These are phyloP conservation scores for Ascochyta koolunga DNA, from an alignment of 2,329 filamentous ascomycete species.

Conservation along the genomic window DNA sequence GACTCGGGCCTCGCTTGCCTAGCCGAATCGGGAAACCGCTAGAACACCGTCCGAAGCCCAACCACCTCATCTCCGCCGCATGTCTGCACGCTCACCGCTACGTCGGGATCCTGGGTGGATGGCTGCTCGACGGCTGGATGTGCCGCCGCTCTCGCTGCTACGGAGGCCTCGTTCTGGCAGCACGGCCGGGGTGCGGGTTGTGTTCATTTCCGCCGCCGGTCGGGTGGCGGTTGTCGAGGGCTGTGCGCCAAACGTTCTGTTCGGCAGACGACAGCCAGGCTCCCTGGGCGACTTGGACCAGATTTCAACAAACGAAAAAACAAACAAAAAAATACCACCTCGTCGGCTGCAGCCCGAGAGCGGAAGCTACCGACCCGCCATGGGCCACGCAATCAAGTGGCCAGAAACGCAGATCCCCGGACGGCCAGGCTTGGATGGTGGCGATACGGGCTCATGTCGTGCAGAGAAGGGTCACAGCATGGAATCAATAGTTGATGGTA, in stretches of 20 bases:
- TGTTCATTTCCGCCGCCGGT: slow-evolving; percentile 8
- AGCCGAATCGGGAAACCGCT: slow-evolving; percentile 3
- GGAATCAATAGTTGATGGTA: slow-evolving; percentile 29
- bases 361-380: slow-evolving; percentile 33
- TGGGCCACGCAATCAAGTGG: slow-evolving; percentile 33
- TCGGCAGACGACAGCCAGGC: too few species aligned
- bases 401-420: slow-evolving; percentile 25
- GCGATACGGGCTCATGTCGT: slow-evolving; percentile 13
- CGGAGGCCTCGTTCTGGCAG: slow-evolving; percentile 1
- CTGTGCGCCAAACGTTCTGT: too few species aligned
- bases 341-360: slow-evolving; percentile 30
- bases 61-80: background rate
- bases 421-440: too few species aligned
- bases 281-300: too few species aligned
- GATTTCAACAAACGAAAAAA: too few species aligned
- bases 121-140: background rate
- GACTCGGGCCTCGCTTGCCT: background rate
- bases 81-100: slow-evolving; percentile 3
- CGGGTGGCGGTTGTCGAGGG: too few species aligned
- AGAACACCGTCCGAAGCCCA: background rate
- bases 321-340: slow-evolving; percentile 2
- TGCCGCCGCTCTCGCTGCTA: background rate
- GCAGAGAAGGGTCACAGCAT: slow-evolving; percentile 21
- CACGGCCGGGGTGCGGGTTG: slow-evolving; percentile 6
- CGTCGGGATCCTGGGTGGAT: background rate